Conservation (phyloP, 2,329 filamentous ascomycete genomes). For the Blastomyces gilchristii region DNA sequence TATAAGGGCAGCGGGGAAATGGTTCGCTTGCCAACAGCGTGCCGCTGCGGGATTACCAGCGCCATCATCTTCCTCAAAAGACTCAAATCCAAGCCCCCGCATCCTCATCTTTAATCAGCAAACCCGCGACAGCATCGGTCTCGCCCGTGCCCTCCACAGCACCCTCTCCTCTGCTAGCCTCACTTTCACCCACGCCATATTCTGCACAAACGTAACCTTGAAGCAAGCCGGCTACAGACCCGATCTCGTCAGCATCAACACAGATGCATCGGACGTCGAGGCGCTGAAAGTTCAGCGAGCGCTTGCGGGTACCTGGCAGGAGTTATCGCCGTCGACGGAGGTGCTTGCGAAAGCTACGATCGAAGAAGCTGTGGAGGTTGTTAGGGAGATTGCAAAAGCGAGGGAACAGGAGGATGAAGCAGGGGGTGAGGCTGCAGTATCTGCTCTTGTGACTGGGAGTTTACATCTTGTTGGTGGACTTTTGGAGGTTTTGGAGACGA, state of each 20-base stretch:
- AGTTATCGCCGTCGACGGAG: slow-evolving; percentile 42
- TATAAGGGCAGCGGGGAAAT: slow-evolving; percentile 62
- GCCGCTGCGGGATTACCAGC: not conserved
- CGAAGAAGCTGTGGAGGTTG: slow-evolving; percentile 55
- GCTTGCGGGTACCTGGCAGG: slow-evolving; percentile 52
- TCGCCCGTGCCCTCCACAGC: slow-evolving; percentile 54
- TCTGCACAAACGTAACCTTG: slow-evolving; percentile 68
- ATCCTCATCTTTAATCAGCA: slow-evolving; percentile 89
- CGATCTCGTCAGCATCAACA: slow-evolving; percentile 54
- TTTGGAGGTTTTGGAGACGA: slow-evolving; percentile 58
- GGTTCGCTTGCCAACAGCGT: slow-evolving; percentile 51
- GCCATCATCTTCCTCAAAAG: slow-evolving; percentile 13
- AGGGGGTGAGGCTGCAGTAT: slow-evolving; percentile 36
- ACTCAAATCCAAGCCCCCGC: slow-evolving; percentile 34
- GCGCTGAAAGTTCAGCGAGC: slow-evolving; percentile 56
- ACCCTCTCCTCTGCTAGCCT: slow-evolving; percentile 38
- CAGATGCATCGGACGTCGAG: slow-evolving; percentile 48
- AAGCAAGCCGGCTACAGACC: slow-evolving; percentile 50
- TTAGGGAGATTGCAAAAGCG: slow-evolving; percentile 36
- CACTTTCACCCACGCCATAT: slow-evolving; percentile 63
- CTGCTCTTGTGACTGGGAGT: slow-evolving; percentile 70
- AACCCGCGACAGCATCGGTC: slow-evolving; percentile 60
- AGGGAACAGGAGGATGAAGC: slow-evolving; percentile 21
- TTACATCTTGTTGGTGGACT: slow-evolving; percentile 74
- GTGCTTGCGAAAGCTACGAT: slow-evolving; percentile 56